These are phyloP conservation scores for Pichia norvegensis DNA, from an alignment of 1,139 yeast species.

Conservation along the genomic window DNA sequence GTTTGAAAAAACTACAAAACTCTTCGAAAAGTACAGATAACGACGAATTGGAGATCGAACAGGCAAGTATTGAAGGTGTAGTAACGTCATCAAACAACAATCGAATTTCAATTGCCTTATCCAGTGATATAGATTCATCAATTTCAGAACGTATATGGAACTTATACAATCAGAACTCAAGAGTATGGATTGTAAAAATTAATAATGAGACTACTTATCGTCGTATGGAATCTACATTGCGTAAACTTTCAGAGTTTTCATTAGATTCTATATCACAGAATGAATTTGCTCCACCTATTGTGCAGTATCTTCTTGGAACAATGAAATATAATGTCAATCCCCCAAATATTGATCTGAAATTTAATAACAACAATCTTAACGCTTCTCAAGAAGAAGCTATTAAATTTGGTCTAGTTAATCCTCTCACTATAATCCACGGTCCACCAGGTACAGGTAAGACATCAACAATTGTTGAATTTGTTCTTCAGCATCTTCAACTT, in stretches of 20 bases:
- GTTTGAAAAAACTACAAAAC: constrained; percentile 20
- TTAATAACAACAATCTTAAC: constrained; percentile 50
- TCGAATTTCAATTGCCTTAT: constrained; percentile 52
- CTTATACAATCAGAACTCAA: constrained; percentile 22
- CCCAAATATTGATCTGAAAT: constrained; percentile 23
- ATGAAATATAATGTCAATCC: constrained; percentile 22
- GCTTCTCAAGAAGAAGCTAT: constrained; percentile 67
- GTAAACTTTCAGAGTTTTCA: constrained; percentile 50
- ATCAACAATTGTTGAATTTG: constrained; percentile 75
- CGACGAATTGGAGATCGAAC: constrained; percentile 25
- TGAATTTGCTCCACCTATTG: constrained; percentile 23
- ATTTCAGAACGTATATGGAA: constrained; percentile 34
- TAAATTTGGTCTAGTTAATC: constrained; percentile 36
- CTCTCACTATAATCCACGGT: constrained; percentile 58
- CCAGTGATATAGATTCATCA: constrained; percentile 25
- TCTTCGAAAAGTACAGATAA: constrained; percentile 27
- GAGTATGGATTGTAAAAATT: constrained; percentile 53
- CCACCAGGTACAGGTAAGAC: constrained; percentile 86
- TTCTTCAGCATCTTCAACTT: constrained; percentile 57
- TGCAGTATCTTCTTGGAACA: constrained; percentile 42
- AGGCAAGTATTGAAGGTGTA: constrained; percentile 47
- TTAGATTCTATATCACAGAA: constrained; percentile 19
- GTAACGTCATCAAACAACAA: constrained; percentile 41
- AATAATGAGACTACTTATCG: constrained; percentile 64
- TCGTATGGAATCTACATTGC: constrained; percentile 74